phyloP scores from a whole-genome alignment of 345 rosid genomes.

The Durio zibethinus region DNA sequence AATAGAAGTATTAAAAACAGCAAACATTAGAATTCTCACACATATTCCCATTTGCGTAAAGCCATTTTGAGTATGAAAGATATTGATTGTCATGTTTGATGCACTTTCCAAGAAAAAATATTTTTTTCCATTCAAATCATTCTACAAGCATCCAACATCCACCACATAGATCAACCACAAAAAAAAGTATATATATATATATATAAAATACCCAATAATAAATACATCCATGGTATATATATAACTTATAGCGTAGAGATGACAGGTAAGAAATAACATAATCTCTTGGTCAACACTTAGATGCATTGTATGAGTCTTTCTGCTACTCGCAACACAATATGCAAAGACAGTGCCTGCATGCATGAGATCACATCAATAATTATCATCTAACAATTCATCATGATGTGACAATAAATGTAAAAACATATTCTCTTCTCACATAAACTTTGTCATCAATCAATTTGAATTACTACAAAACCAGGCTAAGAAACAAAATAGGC shows the following conservation, averaged over 20 bases:
- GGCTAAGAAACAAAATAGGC: neutral
- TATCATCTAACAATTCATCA: neutral
- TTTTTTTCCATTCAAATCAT: neutral
- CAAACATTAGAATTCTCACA: neutral
- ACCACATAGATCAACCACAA: neutral
- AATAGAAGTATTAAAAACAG: neutral
- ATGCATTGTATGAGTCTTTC: constrained; percentile 97
- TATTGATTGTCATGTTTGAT: neutral
- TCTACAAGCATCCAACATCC: neutral
- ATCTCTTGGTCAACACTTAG: constrained; percentile 44
- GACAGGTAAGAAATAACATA: neutral
- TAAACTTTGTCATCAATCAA: neutral
- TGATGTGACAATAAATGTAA: neutral
- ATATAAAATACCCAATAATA: neutral
- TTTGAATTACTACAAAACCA: neutral
- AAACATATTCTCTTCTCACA: neutral
- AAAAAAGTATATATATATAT: neutral
- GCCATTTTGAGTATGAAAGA: neutral
- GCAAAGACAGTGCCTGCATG: constrained; percentile 95
- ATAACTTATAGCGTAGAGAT: neutral
- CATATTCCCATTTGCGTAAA: neutral
- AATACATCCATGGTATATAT: neutral
- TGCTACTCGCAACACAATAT: constrained; percentile 96
- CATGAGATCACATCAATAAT: constrained; percentile 21
- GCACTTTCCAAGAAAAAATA: neutral